Evolutionary conservation across 1,284 basidiomycete genomes (phyloP), one percentile per base, ranked within the genome.

Genomic region (Leccinum pallidistipes): DNA sequence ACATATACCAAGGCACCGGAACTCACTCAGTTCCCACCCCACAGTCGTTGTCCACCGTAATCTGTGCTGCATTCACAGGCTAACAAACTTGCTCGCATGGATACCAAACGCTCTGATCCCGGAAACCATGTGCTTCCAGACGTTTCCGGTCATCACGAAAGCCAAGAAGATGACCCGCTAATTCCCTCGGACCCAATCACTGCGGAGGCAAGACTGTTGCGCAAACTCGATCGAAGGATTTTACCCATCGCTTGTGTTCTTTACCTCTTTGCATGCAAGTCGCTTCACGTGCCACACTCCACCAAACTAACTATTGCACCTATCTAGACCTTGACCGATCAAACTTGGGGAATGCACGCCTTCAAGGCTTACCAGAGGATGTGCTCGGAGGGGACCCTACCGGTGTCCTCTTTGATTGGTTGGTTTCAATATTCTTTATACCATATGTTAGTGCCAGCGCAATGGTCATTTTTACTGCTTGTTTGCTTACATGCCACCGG

Each of bases 351-450:
- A 92, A 92, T 70, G 90, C 90, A 47, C 82, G 89, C 51, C 76
- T 92, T 43, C 89, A 89, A 73, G 86, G 86, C 2, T 75, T 92
- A 3, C 82, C 86, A 1, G 70, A 81, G 50, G 88, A 91, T 64
- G 74, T 81, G 11, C 81, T 92, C 5, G 79, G 80, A 31, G 89
- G 89, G 2, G 90, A 92, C 68, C 81, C 82, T 7, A 86, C 84
- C 0, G 90, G 90, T 2, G 66, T 79, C 16, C 75, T 84, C 24
- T 92, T 88, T 67, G 88, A 90, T 69, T 91, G 88, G 89, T 75
- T 90, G 56, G 88, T 85, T 62, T 88, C 90, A 0, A 81, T 81
- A 3, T 92, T 92, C 74, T 92, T 86, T 74, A 85, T 92, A 73
- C 84, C 90, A 62, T 91, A 90, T 69, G 89, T 88, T 63, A 57